Base-by-base conservation (phyloP, 805 yeast species). In the Pichia exigua region DNA sequence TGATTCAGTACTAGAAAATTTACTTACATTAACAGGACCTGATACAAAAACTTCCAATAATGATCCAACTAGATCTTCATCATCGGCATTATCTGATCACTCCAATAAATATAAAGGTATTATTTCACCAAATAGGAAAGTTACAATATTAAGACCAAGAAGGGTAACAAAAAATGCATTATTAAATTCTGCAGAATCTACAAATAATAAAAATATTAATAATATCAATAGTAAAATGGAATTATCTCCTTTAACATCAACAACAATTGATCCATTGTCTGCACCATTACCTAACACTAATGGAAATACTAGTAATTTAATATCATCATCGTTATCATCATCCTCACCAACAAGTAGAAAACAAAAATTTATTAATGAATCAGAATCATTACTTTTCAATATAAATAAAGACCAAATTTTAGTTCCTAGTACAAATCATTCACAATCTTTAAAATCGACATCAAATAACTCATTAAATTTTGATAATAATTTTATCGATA, bases 321-420 rank as follows among this genome's bases (percentile, higher is more conserved):
- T 39, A 9, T 2, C 39, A 61, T 63, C 9, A 55, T 64, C 53
- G 11, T 2, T 20, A 61, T 63, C 9, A 55, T 64, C 53, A 70
- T 70, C 22, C 67, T 70, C 22, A 67, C 75, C 22, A 58, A 64
- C 45, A 67, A 68, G 41, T 39, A 54, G 57, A 26, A 51, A 52
- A 42, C 54, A 54, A 27, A 58, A 53, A 48, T 39, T 52, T 13
- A 54, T 58, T 5, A 46, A 47, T 10, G 52, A 51, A 30, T 73
- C 76, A 0, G 78, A 82, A 38, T 77, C 75, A 6, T 86, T 86
- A 4, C 66, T 81, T 45, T 82, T 79, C 53, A 71, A 78, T 21
- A 63, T 79, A 38, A 68, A 57, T 8, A 52, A 47, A 24, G 26
- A 54, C 9, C 26, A 44, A 8, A 22, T 48, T 8, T 41, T 46